Percentiles rank a stretch among this genome's conserved stretches.
These are phyloP conservation scores for Stephanodiscus triporus DNA, from an alignment of 108 stramenopile genomes.

Conservation along the genomic window DNA sequence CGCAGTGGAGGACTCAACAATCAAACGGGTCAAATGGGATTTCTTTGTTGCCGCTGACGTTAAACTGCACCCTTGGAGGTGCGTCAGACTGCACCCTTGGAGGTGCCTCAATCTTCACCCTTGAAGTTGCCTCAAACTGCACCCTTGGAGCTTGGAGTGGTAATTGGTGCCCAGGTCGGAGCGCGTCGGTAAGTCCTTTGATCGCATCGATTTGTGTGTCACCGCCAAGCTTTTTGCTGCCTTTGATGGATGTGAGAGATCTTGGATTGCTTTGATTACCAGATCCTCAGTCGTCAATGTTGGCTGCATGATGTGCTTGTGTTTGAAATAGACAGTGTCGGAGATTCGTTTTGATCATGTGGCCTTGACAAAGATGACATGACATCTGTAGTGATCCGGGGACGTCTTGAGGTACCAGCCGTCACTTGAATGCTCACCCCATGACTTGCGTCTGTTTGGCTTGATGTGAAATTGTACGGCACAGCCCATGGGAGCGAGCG, in stretches of 20 bases:
- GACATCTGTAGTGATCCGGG: slow-evolving; percentile 29
- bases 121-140: slow-evolving; percentile 38
- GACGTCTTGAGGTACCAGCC: slow-evolving; percentile 32
- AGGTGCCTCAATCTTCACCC: not conserved
- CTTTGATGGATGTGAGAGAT: not conserved
- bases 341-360: slow-evolving; percentile 26
- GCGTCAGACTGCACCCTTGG: not conserved
- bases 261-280: not conserved
- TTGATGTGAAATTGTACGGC: slow-evolving; percentile 31
- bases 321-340: slow-evolving; percentile 36
- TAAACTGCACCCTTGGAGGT: not conserved
- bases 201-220: slow-evolving; percentile 59
- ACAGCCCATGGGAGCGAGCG: slow-evolving; percentile 53
- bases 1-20: too few relatives aligned
- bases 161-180: slow-evolving; percentile 54
- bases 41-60: not conserved
- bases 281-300: slow-evolving; percentile 16
- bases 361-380: slow-evolving; percentile 6
- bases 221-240: slow-evolving; percentile 48
- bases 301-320: slow-evolving; percentile 31
- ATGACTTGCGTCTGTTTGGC: slow-evolving; percentile 30
- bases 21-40: not conserved
- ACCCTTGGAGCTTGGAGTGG: slow-evolving; percentile 50
- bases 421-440: slow-evolving; percentile 11
- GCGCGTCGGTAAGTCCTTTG: slow-evolving; percentile 42